Evolutionary conservation across 2,329 filamentous ascomycete species (phyloP).

Genomic region (Colletotrichum limetticola): DNA sequence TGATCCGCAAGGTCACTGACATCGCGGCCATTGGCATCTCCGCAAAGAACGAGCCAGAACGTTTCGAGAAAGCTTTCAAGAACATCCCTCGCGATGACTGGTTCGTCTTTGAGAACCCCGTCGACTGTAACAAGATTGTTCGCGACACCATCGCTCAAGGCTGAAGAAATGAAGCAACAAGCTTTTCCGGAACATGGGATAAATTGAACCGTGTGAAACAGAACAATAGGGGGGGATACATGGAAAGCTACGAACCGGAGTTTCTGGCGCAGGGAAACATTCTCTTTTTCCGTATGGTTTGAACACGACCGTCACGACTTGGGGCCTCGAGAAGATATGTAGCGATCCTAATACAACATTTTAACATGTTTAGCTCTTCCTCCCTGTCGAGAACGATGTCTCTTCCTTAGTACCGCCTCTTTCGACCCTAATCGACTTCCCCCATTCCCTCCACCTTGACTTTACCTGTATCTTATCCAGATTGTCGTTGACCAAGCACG

Average conservation of each 20-base stretch:
- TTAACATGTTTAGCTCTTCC: background rate
- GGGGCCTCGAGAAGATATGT: background rate
- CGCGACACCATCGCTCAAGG: slow-evolving; percentile 40
- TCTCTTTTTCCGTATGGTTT: background rate
- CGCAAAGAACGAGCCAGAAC: slow-evolving; percentile 76
- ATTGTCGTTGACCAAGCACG: too few species aligned
- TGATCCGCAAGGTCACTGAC: slow-evolving; percentile 85
- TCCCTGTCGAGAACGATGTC: too few species aligned
- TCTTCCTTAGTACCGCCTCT: too few species aligned
- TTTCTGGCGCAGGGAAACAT: background rate
- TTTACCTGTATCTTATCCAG: too few species aligned
- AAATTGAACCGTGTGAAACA: background rate
- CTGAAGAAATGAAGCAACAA: background rate
- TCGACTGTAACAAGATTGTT: slow-evolving; percentile 65
- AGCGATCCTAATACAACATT: slow-evolving; percentile 11
- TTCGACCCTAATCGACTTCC: too few species aligned
- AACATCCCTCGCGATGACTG: slow-evolving; percentile 77
- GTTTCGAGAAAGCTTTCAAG: slow-evolving; percentile 87
- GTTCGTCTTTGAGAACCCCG: slow-evolving; percentile 84
- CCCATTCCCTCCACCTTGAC: too few species aligned
- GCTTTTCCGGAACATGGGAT: background rate
- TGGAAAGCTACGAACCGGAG: background rate
- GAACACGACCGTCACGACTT: slow-evolving; percentile 1
- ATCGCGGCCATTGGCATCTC: slow-evolving; percentile 76
- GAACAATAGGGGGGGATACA: background rate